Conservation (phyloP, 257 asterid species). For the Solanum okadae region DNA sequence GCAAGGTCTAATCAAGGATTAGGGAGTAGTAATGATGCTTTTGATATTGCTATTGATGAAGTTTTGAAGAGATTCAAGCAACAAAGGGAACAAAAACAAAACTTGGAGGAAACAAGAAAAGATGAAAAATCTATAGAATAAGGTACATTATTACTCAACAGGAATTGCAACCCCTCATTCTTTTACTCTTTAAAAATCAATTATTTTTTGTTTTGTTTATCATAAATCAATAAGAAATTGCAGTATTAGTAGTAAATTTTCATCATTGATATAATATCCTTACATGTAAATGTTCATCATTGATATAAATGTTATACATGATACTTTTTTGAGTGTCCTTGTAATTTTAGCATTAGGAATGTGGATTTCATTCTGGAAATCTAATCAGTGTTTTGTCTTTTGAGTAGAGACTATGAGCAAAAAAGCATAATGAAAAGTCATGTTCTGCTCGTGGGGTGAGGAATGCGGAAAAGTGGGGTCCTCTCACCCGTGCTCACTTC, state of each 20-base stretch:
- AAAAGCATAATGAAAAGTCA: neutral
- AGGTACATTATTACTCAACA: neutral
- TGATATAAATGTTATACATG: neutral
- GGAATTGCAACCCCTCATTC: neutral
- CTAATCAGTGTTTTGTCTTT: neutral
- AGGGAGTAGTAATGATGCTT: slow-evolving; percentile 16
- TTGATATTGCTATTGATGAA: slow-evolving; percentile 17
- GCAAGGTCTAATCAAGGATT: slow-evolving; percentile 7
- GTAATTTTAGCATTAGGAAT: neutral
- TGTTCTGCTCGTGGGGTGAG: neutral
- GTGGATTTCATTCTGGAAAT: neutral
- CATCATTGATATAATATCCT: neutral
- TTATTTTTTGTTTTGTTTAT: neutral
- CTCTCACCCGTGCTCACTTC: too few relatives aligned
- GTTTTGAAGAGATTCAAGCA: slow-evolving; percentile 16
- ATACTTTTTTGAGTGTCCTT: neutral
- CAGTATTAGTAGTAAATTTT: neutral
- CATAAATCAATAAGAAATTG: neutral
- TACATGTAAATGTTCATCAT: neutral
- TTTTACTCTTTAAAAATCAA: neutral
- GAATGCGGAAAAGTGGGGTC: neutral
- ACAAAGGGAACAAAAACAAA: neutral
- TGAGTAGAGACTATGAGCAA: neutral
- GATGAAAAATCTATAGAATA: neutral
- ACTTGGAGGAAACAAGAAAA: neutral